These are phyloP conservation scores for Backusella tarrabulga DNA, from an alignment of 192 early-diverging fungal species.

Conservation along the genomic window DNA sequence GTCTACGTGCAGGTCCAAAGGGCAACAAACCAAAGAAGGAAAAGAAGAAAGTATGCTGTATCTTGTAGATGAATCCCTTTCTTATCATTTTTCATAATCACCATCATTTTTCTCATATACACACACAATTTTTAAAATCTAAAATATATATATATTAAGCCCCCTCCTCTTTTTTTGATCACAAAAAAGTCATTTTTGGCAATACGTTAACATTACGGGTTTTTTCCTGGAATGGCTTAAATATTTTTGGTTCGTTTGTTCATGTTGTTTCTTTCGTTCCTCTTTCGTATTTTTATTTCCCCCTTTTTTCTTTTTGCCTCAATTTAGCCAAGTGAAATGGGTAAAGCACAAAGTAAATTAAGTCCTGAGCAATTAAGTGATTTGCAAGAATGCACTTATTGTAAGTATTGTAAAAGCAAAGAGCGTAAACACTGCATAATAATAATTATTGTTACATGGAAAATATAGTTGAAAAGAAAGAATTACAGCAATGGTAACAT, in stretches of 20 bases:
- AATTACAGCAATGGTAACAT: conserved; percentile 86
- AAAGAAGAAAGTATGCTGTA: conserved; percentile 27
- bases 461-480: conserved; percentile 79
- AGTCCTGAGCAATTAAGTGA: conserved; percentile 72
- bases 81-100: no score
- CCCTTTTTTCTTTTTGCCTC: background rate
- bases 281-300: background rate
- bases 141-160: background rate
- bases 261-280: background rate
- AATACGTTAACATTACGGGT: no score
- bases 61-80: conserved; percentile 21
- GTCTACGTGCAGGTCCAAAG: conserved; percentile 20
- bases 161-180: background rate
- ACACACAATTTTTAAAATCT: no score
- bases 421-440: background rate
- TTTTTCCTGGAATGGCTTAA: background rate
- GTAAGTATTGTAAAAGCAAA: conserved; percentile 48
- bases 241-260: background rate
- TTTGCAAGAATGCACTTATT: conserved; percentile 76
- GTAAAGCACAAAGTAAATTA: conserved; percentile 84
- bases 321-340: conserved; percentile 52
- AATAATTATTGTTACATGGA: background rate
- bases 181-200: background rate
- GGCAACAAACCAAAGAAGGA: conserved; percentile 29
- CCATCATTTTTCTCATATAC: no score